Evolutionary conservation across 2,329 filamentous ascomycete species (phyloP).

Genomic region (Fonsecaea pedrosoi): DNA sequence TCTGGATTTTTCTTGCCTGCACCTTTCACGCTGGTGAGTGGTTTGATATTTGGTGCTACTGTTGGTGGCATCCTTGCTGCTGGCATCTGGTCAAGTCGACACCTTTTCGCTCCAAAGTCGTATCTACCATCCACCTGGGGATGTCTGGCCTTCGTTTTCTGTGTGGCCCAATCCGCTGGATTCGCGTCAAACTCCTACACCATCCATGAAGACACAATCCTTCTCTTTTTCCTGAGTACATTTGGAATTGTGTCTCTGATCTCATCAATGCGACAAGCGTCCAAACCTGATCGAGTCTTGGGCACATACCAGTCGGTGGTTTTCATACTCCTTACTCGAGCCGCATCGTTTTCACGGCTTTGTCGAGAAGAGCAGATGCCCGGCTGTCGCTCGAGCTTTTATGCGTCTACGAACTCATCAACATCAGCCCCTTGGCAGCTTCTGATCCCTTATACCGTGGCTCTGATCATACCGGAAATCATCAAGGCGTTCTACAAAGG

Average conservation of each 20-base stretch:
- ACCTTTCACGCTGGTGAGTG: constrained; percentile 36
- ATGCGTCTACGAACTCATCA: constrained; percentile 87
- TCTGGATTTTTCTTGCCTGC: constrained; percentile 29
- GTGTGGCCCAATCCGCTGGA: constrained; percentile 84
- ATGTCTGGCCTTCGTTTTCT: constrained; percentile 82
- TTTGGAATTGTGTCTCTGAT: constrained; percentile 80
- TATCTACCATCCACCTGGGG: constrained; percentile 82
- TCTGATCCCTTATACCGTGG: constrained; percentile 72
- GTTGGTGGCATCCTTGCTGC: constrained; percentile 54
- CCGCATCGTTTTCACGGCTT: constrained; percentile 86
- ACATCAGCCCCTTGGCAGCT: constrained; percentile 93
- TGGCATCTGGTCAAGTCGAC: constrained; percentile 29
- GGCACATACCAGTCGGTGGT: constrained; percentile 84
- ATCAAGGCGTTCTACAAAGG: constrained; percentile 79
- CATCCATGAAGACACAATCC: constrained; percentile 96
- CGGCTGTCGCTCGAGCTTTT: constrained; percentile 93
- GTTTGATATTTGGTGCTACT: constrained; percentile 49
- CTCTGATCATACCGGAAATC: constrained; percentile 71
- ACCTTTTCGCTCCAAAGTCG: constrained; percentile 40
- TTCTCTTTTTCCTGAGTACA: constrained; percentile 87
- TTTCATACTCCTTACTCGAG: constrained; percentile 78
- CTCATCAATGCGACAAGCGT: constrained; percentile 75
- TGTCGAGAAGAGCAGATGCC: constrained; percentile 99
- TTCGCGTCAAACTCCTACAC: constrained; percentile 98
- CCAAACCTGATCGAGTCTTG: constrained; percentile 71